Conservation (phyloP, 306 rosid genomes). For the Cucurbita pepo region DNA sequence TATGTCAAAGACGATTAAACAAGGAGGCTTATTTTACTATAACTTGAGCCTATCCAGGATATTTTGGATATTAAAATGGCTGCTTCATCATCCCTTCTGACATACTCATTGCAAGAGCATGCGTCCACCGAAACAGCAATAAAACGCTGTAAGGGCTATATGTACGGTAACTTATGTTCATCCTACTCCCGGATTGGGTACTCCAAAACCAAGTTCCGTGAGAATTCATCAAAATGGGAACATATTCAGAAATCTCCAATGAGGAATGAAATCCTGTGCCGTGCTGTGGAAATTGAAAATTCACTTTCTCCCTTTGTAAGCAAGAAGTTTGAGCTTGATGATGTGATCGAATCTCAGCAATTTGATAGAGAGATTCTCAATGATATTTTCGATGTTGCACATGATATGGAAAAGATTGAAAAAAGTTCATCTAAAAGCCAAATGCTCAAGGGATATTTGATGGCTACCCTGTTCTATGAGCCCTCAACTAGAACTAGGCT, state of each 20-base stretch:
- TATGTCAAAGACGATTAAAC: background rate
- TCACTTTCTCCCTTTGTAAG: slow-evolving; percentile 25
- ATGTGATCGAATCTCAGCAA: slow-evolving; percentile 82
- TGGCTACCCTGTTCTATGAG: slow-evolving; percentile 90
- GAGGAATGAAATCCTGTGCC: slow-evolving; percentile 17
- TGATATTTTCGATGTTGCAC: slow-evolving; percentile 61
- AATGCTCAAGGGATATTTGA: slow-evolving; percentile 69
- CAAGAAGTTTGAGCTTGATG: slow-evolving; percentile 54
- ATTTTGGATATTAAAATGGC: slow-evolving; percentile 26
- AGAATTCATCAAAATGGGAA: slow-evolving; percentile 15
- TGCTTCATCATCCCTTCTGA: slow-evolving; percentile 34
- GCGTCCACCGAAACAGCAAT: slow-evolving; percentile 13
- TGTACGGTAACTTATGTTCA: slow-evolving; percentile 4
- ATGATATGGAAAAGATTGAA: slow-evolving; percentile 64
- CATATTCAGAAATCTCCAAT: slow-evolving; percentile 1
- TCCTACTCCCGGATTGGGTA: background rate
- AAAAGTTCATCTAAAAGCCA: slow-evolving; percentile 59
- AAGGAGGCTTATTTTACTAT: background rate
- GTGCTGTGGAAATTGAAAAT: slow-evolving; percentile 27
- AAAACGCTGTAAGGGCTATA: slow-evolving; percentile 9
- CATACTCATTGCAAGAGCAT: slow-evolving; percentile 29
- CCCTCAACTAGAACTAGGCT: slow-evolving; percentile 90
- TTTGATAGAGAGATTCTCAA: slow-evolving; percentile 51
- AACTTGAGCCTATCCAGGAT: background rate
- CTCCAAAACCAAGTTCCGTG: slow-evolving; percentile 3